Evolutionary conservation across 192 early-diverging fungal genomes (phyloP).

Genomic region (Entomortierella parvispora): DNA sequence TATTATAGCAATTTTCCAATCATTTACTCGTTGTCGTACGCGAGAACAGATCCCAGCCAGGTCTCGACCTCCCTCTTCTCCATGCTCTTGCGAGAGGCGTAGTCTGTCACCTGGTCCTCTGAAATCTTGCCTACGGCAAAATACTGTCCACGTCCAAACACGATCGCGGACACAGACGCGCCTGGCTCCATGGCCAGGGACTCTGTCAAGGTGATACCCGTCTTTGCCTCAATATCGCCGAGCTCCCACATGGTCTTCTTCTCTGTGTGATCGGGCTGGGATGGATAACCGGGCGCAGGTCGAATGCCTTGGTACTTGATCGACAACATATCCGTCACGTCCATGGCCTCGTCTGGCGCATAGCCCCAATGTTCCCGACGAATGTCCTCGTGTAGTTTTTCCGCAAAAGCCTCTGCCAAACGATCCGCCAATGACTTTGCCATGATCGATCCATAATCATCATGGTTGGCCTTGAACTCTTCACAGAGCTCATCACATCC

Average conservation of each 20-base stretch:
- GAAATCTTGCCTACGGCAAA: constrained; percentile 97
- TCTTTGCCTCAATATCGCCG: constrained; percentile 79
- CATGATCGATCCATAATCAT: constrained; percentile 96
- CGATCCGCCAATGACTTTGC: constrained; percentile 95
- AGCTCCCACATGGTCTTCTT: constrained; percentile 94
- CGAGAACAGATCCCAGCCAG: constrained; percentile 52
- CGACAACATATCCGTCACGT: constrained; percentile 83
- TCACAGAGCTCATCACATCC: constrained; percentile 88
- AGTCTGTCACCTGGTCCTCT: constrained; percentile 83
- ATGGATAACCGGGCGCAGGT: constrained; percentile 95
- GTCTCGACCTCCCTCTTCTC: constrained; percentile 52
- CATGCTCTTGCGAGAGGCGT: constrained; percentile 45
- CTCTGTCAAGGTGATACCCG: constrained; percentile 92
- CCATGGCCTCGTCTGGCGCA: constrained; percentile 78
- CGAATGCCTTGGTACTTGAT: constrained; percentile 97
- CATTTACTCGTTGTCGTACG: constrained; percentile 50
- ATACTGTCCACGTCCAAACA: constrained; percentile 69
- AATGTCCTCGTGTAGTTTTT: constrained; percentile 89
- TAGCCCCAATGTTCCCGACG: constrained; percentile 93
- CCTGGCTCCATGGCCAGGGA: constrained; percentile 93
- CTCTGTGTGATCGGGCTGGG: constrained; percentile 95
- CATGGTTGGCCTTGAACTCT: constrained; percentile 82
- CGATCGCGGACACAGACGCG: constrained; percentile 84
- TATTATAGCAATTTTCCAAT: too few relatives aligned
- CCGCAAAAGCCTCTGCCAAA: constrained; percentile 92